Percentiles rank a stretch among this genome's conserved stretches.
phyloP scores from a whole-genome alignment of 495 filamentous ascomycete species.

The Penicillium fimorum region DNA sequence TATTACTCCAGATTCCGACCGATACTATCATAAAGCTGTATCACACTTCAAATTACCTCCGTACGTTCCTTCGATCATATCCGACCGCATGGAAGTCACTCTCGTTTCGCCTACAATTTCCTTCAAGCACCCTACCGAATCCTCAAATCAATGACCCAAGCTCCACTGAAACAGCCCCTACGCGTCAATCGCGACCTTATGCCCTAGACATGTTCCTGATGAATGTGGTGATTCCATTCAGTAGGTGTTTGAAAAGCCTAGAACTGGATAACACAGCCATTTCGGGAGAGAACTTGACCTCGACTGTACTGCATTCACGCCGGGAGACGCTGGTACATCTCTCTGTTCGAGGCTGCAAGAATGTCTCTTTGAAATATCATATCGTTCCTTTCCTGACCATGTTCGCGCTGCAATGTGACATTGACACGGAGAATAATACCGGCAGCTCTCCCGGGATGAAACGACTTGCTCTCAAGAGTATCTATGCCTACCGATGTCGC shows the following conservation, averaged over 20 bases:
- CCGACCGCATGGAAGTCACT: slow-evolving; percentile 61
- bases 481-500: slow-evolving; percentile 61
- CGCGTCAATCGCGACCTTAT: slow-evolving; percentile 54
- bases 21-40: slow-evolving; percentile 56
- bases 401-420: slow-evolving; percentile 47
- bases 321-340: slow-evolving; percentile 56
- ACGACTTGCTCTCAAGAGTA: slow-evolving; percentile 54
- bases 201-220: slow-evolving; percentile 57
- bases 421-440: slow-evolving; percentile 39
- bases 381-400: slow-evolving; percentile 58
- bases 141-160: slow-evolving; percentile 38
- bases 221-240: slow-evolving; percentile 54
- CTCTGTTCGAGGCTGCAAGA: slow-evolving; percentile 62
- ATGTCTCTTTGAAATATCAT: slow-evolving; percentile 65
- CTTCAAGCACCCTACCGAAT: slow-evolving; percentile 37
- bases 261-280: slow-evolving; percentile 63
- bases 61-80: slow-evolving; percentile 54
- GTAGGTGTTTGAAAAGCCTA: slow-evolving; percentile 53
- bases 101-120: slow-evolving; percentile 55
- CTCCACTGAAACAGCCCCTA: slow-evolving; percentile 33
- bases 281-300: slow-evolving; percentile 53
- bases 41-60: slow-evolving; percentile 55
- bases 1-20: slow-evolving; percentile 57
- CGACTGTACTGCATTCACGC: slow-evolving; percentile 52
- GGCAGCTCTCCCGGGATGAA: slow-evolving; percentile 35